Percentiles rank a stretch among this genome's conserved stretches.
Conservation (phyloP, 2,329 filamentous ascomycete species). For the Ascochyta viciae-villosae region DNA sequence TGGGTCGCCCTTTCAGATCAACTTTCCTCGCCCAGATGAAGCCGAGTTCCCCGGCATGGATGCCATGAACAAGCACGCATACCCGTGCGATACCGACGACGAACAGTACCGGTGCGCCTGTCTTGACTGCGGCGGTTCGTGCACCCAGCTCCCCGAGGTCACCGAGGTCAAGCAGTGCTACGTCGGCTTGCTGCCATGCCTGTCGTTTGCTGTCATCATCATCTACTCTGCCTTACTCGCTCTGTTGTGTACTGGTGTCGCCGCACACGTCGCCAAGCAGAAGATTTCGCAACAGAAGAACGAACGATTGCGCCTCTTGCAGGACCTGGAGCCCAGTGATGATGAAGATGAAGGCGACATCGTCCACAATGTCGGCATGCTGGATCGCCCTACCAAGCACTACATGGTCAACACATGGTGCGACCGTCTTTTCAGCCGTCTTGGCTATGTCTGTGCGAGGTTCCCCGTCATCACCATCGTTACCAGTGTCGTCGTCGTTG, state of each 20-base stretch:
- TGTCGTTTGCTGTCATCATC: slow-evolving; percentile 91
- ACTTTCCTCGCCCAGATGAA: slow-evolving; percentile 72
- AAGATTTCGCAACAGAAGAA: slow-evolving; percentile 76
- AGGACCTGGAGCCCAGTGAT: slow-evolving; percentile 83
- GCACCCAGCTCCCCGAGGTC: slow-evolving; percentile 81
- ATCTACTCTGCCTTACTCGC: slow-evolving; percentile 80
- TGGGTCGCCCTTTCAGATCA: slow-evolving; percentile 97
- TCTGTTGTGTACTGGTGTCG: slow-evolving; percentile 69
- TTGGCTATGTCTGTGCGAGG: slow-evolving; percentile 80
- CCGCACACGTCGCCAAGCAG: slow-evolving; percentile 77
- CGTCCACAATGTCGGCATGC: slow-evolving; percentile 75
- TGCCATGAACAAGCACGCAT: slow-evolving; percentile 73
- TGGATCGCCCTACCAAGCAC: slow-evolving; percentile 77
- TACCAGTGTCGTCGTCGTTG: slow-evolving; percentile 76
- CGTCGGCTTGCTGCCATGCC: slow-evolving; percentile 86
- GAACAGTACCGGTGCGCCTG: slow-evolving; percentile 88
- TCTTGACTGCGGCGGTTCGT: slow-evolving; percentile 87
- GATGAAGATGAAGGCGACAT: slow-evolving; percentile 94
- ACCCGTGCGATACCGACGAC: slow-evolving; percentile 89
- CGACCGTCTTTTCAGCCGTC: slow-evolving; percentile 77
- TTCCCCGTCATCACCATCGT: slow-evolving; percentile 86
- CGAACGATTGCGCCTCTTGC: slow-evolving; percentile 84
- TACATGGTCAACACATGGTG: slow-evolving; percentile 87
- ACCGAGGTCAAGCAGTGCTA: slow-evolving; percentile 73
- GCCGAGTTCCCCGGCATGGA: slow-evolving; percentile 74